Evolutionary conservation across 371 early-diverging fungal genomes (phyloP).

Genomic region (Mucor velutinosus): DNA sequence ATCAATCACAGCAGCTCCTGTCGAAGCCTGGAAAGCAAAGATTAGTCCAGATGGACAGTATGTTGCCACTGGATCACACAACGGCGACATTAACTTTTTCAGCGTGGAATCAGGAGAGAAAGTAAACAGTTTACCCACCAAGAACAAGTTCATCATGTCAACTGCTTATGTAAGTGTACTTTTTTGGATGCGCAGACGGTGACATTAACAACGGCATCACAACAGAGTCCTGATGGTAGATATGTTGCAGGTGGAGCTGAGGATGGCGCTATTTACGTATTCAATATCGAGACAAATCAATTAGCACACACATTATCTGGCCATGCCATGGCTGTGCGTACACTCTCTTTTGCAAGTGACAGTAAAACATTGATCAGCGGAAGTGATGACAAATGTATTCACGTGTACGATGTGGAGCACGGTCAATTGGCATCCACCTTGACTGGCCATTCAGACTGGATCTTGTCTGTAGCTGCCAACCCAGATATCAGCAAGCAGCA

Average conservation of each 20-base stretch:
- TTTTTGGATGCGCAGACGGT: neutral
- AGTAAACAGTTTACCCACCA: constrained; percentile 62
- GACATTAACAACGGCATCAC: neutral
- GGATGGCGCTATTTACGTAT: constrained; percentile 76
- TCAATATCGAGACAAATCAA: constrained; percentile 71
- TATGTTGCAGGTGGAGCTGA: constrained; percentile 79
- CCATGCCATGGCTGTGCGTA: constrained; percentile 77
- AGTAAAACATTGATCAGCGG: constrained; percentile 72
- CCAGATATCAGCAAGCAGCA: constrained; percentile 71
- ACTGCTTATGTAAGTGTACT: constrained; percentile 68
- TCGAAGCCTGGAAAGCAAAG: constrained; percentile 77
- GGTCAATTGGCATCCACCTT: constrained; percentile 75
- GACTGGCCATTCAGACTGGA: constrained; percentile 79
- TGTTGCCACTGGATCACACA: constrained; percentile 75
- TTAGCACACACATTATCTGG: constrained; percentile 70
- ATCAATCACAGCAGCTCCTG: constrained; percentile 68
- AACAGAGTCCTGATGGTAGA: constrained; percentile 76
- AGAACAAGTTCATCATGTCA: constrained; percentile 77
- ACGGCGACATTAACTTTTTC: constrained; percentile 74
- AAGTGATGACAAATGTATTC: constrained; percentile 81
- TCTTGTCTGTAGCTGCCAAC: constrained; percentile 68
- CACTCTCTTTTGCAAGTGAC: constrained; percentile 75
- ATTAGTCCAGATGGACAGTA: constrained; percentile 75
- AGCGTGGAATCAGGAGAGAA: constrained; percentile 67
- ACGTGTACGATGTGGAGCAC: constrained; percentile 83